Percentiles rank a stretch among this genome's conserved stretches.
These are phyloP conservation scores for Spathaspora sp. DNA, from an alignment of 805 yeast species.

Conservation along the genomic window DNA sequence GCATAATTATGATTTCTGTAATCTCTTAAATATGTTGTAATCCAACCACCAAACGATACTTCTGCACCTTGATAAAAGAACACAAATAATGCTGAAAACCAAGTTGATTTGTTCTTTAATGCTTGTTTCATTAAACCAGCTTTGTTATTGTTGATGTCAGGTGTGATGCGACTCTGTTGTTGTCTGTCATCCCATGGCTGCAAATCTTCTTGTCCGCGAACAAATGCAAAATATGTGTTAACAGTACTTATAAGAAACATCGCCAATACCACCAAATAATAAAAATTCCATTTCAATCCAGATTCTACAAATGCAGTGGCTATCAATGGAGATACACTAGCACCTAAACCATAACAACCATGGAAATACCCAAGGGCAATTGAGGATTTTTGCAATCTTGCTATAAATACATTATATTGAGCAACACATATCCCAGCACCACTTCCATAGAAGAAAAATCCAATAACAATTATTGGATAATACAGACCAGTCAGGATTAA, in stretches of 20 bases:
- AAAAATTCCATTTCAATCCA: slow-evolving; percentile 51
- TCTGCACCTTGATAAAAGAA: slow-evolving; percentile 69
- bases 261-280: slow-evolving; percentile 45
- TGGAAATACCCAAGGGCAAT: slow-evolving; percentile 59
- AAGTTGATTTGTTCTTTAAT: slow-evolving; percentile 34
- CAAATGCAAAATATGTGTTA: slow-evolving; percentile 42
- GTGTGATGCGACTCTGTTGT: not conserved
- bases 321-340: slow-evolving; percentile 64
- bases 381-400: slow-evolving; percentile 50
- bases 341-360: slow-evolving; percentile 71
- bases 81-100: slow-evolving; percentile 51
- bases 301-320: slow-evolving; percentile 51
- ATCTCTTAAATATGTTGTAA: slow-evolving; percentile 56
- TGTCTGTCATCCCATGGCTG: slow-evolving; percentile 27
- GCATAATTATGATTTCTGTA: slow-evolving; percentile 45
- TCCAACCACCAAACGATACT: slow-evolving; percentile 69
- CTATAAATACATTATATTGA: slow-evolving; percentile 49
- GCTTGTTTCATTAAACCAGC: slow-evolving; percentile 31
- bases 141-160: not conserved
- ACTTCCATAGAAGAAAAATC: slow-evolving; percentile 53
- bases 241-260: slow-evolving; percentile 29
- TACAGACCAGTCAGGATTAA: slow-evolving; percentile 44
- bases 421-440: slow-evolving; percentile 50
- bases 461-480: slow-evolving; percentile 47
- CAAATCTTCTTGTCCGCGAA: slow-evolving; percentile 46